phyloP scores from a whole-genome alignment of 2,329 filamentous ascomycete genomes.

The Pseudocercospora fijiensis region DNA sequence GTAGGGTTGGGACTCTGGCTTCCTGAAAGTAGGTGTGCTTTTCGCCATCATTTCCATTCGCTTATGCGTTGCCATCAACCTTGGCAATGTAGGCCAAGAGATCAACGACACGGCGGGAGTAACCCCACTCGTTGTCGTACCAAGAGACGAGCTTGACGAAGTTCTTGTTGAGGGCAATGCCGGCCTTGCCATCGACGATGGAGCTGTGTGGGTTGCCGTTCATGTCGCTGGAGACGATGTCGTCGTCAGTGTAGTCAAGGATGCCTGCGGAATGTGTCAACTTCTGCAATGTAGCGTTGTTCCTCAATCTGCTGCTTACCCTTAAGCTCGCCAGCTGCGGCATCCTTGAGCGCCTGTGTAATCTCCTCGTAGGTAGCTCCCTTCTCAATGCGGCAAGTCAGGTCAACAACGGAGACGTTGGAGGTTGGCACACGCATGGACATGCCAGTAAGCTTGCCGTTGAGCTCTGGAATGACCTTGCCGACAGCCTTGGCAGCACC shows the following conservation, averaged over 20 bases:
- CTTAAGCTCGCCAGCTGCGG: constrained; percentile 79
- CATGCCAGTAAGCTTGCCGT: constrained; percentile 99
- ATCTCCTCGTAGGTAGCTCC: constrained; percentile 82
- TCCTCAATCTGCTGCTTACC: constrained; percentile 54
- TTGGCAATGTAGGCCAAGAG: constrained; percentile 47
- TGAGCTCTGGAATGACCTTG: constrained; percentile 97
- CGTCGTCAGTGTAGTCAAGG: constrained; percentile 94
- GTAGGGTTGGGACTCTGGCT: neutral
- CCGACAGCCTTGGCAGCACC: constrained; percentile 99
- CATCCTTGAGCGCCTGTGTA: constrained; percentile 84
- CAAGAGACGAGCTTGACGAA: constrained; percentile 98
- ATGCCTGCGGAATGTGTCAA: constrained; percentile 61
- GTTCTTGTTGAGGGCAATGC: constrained; percentile 97
- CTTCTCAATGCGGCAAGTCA: constrained; percentile 95
- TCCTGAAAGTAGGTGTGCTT: constrained; percentile 1
- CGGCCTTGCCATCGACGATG: constrained; percentile 99
- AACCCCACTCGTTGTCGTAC: constrained; percentile 93
- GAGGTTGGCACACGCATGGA: constrained; percentile 97
- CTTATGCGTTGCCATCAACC: constrained; percentile 39
- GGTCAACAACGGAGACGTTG: constrained; percentile 98
- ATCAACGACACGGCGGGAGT: constrained; percentile 75
- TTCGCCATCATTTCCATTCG: constrained; percentile 5
- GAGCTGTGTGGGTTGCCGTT: constrained; percentile 91
- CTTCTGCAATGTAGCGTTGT: constrained; percentile 20
- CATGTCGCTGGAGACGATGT: constrained; percentile 89